Percentiles rank a stretch among this genome's conserved stretches.
phyloP scores from a whole-genome alignment of 1,284 basidiomycete genomes.

The Paramarasmius palmivorus region DNA sequence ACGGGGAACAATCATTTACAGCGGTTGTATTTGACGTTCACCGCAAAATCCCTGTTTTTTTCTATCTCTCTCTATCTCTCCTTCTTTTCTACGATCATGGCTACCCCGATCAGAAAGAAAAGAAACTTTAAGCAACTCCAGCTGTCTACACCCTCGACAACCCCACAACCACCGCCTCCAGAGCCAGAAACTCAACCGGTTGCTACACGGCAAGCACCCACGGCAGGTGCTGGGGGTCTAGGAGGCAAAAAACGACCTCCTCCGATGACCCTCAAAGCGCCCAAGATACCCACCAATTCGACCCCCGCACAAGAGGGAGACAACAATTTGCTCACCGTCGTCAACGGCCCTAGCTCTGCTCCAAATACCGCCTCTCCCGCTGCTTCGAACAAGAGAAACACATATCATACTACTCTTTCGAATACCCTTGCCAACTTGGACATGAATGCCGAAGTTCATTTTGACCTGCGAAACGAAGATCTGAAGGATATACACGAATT shows the following conservation, averaged over 20 bases:
- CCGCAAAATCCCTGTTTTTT: no score
- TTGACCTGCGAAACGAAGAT: conserved; percentile 80
- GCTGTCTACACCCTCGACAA: conserved; percentile 4
- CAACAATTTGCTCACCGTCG: conserved; percentile 36
- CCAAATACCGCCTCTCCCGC: conserved; percentile 35
- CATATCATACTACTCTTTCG: conserved; percentile 72
- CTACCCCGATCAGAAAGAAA: conserved; percentile 17
- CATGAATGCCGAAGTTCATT: conserved; percentile 74
- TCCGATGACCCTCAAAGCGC: conserved; percentile 50
- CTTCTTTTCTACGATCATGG: conserved; percentile 2
- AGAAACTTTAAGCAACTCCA: conserved; percentile 14
- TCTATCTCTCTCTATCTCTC: no score
- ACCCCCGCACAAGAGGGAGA: conserved; percentile 31
- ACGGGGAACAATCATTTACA: no score
- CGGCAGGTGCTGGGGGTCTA: conserved; percentile 7
- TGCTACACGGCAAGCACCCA: conserved; percentile 14
- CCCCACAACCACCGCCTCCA: conserved; percentile 10
- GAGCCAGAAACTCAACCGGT: conserved; percentile 16
- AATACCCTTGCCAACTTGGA: conserved; percentile 75
- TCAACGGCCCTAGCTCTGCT: conserved; percentile 38
- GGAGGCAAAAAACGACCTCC: conserved; percentile 53
- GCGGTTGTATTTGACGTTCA: no score
- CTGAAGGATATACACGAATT: conserved; percentile 85
- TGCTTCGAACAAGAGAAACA: conserved; percentile 49
- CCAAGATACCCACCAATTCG: conserved; percentile 43